These are phyloP conservation scores for Penicillium thymicola DNA, from an alignment of 2,329 filamentous ascomycete species.

Conservation along the genomic window DNA sequence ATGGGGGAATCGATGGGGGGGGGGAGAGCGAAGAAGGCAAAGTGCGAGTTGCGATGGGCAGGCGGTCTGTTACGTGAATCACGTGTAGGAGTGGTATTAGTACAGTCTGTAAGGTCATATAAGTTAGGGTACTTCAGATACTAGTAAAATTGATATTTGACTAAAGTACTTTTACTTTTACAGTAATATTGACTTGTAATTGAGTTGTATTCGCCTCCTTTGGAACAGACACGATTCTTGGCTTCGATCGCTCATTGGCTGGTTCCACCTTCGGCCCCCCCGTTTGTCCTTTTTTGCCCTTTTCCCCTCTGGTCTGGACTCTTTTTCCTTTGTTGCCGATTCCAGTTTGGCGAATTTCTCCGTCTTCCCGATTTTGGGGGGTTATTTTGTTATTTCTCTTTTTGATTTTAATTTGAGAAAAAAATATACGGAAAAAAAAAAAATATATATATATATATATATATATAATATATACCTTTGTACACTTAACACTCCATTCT, in stretches of 20 bases:
- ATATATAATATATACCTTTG: not conserved
- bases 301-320: slow-evolving; percentile 8
- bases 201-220: not conserved
- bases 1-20: slow-evolving; percentile 36
- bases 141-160: not conserved
- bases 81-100: slow-evolving; percentile 21
- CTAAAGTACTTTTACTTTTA: not conserved
- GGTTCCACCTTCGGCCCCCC: not conserved
- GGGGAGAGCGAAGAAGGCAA: slow-evolving; percentile 37
- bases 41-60: slow-evolving; percentile 29
- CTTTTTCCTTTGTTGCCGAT: not conserved
- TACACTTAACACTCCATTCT: not conserved
- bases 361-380: not conserved
- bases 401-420: not conserved
- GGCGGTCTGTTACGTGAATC: slow-evolving; percentile 23
- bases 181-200: not conserved
- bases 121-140: not conserved
- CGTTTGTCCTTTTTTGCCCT: slow-evolving; percentile 1
- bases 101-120: not conserved
- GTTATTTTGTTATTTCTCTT: not conserved
- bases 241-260: not conserved
- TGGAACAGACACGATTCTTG: not conserved
- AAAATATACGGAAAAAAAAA: not conserved
- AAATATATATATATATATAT: too few relatives aligned
- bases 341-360: not conserved